Base-by-base conservation (phyloP, 2,329 filamentous ascomycete species). In the Elsinoe fawcettii region DNA sequence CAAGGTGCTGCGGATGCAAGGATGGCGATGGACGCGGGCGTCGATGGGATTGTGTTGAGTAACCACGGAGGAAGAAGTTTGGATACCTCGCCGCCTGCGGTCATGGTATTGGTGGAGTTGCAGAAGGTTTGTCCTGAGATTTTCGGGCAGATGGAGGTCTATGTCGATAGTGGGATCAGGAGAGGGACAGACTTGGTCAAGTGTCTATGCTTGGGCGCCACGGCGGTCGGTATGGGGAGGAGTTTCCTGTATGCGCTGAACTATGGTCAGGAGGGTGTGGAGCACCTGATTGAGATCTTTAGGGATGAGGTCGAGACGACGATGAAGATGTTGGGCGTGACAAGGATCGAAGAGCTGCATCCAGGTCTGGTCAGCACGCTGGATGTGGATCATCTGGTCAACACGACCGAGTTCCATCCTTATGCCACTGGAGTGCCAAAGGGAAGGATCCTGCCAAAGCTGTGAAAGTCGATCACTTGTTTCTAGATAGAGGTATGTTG, bases 141-240 rank as follows among this genome's bases (percentile, higher is more conserved):
- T 0, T 82, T 87, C 54, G 75, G 78, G 23, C 69, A 70, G 55
- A 73, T 86, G 66, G 81, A 86, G 63, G 78, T 87, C 0, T 81
- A 79, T 55, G 71, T 87, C 3, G 84, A 88, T 60, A 82, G 84
- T 0, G 85, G 85, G 0, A 76, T 88, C 27, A 75, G 77, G n/a
- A 72, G 83, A 16, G 85, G 85, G 0, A 81, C 82, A 0, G 84
- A 88, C 64, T 79, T 87, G 2, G 75, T 88, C 62, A 87, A 87
- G 67, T 83, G 82, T 0, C 64, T 87, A 9, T 84, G 82, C 55
- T 70, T 87, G 0, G 85, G 85, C 0, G 84, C 83, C 0, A 83
- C 73, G 55, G 83, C 80, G 0, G 84, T 74, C 0, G 83, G 83
- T 0, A 70, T 88, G 8, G 85, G 84, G 0, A 71, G 84, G 16